Evolutionary conservation across 768 basidiomycete genomes (phyloP).

Genomic region (Sarcomyxa edulis): DNA sequence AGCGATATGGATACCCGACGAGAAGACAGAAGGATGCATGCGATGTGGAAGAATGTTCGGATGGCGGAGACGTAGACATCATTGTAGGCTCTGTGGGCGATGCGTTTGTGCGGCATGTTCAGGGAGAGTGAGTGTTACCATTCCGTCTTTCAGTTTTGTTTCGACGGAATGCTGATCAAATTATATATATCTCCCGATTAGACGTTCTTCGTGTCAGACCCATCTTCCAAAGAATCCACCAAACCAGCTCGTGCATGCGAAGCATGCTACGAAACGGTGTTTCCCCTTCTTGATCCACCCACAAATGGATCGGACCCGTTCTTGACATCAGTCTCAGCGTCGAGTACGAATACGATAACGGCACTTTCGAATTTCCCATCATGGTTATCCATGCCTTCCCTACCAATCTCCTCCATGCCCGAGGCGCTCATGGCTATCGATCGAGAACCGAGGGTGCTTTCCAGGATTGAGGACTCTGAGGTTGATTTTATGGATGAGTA

Average conservation of each 20-base stretch:
- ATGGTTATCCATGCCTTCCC: slow-evolving; percentile 53
- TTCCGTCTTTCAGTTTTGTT: slow-evolving; percentile 4
- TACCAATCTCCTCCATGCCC: slow-evolving; percentile 25
- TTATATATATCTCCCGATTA: slow-evolving; percentile 19
- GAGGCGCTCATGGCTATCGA: slow-evolving; percentile 48
- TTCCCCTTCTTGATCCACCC: slow-evolving; percentile 50
- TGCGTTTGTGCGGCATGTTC: slow-evolving; percentile 88
- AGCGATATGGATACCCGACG: slow-evolving; percentile 90
- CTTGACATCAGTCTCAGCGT: background rate
- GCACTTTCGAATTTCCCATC: slow-evolving; percentile 49
- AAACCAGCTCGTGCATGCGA: slow-evolving; percentile 79
- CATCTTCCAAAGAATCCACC: slow-evolving; percentile 34
- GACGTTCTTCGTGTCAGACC: slow-evolving; percentile 81
- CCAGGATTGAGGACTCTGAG: slow-evolving; percentile 10
- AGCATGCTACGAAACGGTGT: slow-evolving; percentile 82
- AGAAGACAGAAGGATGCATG: slow-evolving; percentile 81
- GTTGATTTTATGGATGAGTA: slow-evolving; percentile 2
- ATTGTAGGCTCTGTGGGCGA: slow-evolving; percentile 80
- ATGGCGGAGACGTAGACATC: slow-evolving; percentile 76
- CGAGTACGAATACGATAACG: slow-evolving; percentile 33
- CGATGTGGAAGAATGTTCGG: slow-evolving; percentile 73
- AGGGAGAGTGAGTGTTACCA: slow-evolving; percentile 50
- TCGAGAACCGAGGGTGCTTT: slow-evolving; percentile 11
- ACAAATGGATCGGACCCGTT: slow-evolving; percentile 6
- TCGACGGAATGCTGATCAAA: background rate